Conservation (phyloP, 2,329 filamentous ascomycete species). For the Microascus cirrosus region DNA sequence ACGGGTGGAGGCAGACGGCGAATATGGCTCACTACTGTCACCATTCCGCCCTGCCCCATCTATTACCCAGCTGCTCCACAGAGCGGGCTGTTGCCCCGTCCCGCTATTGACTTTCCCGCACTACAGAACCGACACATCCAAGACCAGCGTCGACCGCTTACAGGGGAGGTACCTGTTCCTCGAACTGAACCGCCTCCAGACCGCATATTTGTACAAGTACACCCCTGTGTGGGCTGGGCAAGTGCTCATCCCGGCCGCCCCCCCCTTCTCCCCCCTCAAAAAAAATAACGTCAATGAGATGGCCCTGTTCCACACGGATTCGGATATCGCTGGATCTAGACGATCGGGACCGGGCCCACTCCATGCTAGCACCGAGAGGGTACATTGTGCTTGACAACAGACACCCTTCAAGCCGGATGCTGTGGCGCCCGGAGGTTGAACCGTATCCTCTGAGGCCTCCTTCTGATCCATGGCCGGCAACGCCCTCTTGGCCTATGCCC, state of each 20-base stretch:
- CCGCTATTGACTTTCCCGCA: neutral
- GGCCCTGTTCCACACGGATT: neutral
- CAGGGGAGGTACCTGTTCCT: neutral
- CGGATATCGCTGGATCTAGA: neutral
- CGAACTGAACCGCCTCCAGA: neutral
- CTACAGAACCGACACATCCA: neutral
- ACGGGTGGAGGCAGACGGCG: neutral
- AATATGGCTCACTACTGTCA: neutral
- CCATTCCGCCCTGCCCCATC: neutral
- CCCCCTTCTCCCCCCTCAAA: neutral
- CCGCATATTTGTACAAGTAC: neutral
- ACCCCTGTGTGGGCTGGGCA: neutral
- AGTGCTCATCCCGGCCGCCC: neutral
- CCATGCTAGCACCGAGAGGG: neutral
- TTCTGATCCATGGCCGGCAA: neutral
- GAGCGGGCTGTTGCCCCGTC: neutral
- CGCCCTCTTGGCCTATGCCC: neutral
- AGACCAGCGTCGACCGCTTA: neutral
- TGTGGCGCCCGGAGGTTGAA: neutral
- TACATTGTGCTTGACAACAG: neutral
- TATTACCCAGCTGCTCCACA: neutral
- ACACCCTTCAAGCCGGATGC: neutral
- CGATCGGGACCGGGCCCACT: neutral
- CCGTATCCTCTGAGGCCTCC: neutral
- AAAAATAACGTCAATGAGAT: neutral